Percentiles rank a stretch among this genome's conserved stretches.
Conservation (phyloP, 179 eudicot species). For the Silene coronaria region DNA sequence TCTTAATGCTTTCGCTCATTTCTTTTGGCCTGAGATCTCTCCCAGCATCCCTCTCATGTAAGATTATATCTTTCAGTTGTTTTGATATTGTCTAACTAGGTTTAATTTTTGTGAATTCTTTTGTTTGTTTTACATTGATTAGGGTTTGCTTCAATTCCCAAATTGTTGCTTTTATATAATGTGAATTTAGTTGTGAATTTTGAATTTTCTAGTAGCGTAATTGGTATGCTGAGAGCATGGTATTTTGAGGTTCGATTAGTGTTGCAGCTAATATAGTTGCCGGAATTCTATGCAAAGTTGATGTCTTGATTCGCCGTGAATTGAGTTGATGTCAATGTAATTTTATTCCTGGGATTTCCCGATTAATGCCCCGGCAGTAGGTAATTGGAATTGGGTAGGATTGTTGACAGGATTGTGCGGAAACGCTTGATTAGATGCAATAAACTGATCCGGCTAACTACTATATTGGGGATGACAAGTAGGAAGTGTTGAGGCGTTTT, state of each 20-base stretch:
- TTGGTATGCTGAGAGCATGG: neutral
- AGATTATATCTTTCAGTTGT: neutral
- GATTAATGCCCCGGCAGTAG: neutral
- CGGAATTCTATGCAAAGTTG: neutral
- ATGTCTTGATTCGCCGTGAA: neutral
- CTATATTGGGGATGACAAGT: neutral
- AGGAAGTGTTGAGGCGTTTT: neutral
- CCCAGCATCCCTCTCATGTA: slow-evolving; percentile 76
- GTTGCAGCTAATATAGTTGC: neutral
- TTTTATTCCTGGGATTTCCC: neutral
- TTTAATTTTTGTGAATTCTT: neutral
- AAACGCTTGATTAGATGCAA: neutral
- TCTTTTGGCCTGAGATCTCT: slow-evolving; percentile 94
- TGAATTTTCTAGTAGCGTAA: neutral
- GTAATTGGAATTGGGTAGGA: neutral
- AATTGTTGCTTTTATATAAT: too few relatives aligned
- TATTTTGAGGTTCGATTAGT: neutral
- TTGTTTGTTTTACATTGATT: neutral
- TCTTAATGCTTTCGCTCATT: slow-evolving; percentile 63
- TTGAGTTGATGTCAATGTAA: neutral
- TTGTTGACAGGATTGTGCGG: neutral
- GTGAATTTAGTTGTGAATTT: neutral
- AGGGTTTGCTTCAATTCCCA: slow-evolving; percentile 5
- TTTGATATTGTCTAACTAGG: neutral
- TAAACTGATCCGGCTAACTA: neutral